phyloP scores from a whole-genome alignment of 2,329 filamentous ascomycete species.

The Triangularia setosa region DNA sequence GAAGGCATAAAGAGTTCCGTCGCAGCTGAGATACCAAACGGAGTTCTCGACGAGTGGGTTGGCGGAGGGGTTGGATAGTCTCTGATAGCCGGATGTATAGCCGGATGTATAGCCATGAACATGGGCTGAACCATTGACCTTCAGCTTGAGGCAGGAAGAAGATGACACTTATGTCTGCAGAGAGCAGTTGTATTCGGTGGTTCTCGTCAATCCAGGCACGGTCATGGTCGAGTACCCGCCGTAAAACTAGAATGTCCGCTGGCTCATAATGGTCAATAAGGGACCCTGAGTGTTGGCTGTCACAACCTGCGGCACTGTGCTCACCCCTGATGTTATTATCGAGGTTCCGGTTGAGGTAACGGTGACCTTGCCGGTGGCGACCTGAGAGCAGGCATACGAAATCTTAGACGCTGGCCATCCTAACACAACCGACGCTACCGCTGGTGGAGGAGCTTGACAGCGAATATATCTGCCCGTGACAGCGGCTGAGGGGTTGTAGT shows the following conservation, averaged over 20 bases:
- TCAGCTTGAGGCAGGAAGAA: background rate
- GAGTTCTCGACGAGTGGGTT: conserved; percentile 40
- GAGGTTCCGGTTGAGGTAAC: too few species aligned
- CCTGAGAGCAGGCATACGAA: background rate
- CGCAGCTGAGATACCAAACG: background rate
- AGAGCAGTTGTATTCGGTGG: background rate
- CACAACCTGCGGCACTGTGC: background rate
- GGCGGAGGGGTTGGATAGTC: conserved; percentile 29
- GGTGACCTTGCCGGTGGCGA: too few species aligned
- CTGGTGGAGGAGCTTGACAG: too few species aligned
- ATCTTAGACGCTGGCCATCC: too few species aligned
- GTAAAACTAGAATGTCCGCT: background rate
- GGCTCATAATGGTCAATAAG: too few species aligned
- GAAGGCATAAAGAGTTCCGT: background rate
- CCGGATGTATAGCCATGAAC: background rate
- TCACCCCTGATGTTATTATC: too few species aligned
- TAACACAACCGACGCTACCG: too few species aligned
- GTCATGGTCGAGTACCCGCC: background rate
- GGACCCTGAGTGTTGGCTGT: background rate
- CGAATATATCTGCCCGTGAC: too few species aligned
- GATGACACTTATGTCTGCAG: background rate
- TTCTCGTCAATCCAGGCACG: background rate
- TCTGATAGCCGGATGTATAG: background rate
- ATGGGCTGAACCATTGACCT: background rate
- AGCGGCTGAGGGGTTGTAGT: too few species aligned